Evolutionary conservation across 2,329 filamentous ascomycete species (phyloP).

Genomic region (Coleophoma crateriformis): DNA sequence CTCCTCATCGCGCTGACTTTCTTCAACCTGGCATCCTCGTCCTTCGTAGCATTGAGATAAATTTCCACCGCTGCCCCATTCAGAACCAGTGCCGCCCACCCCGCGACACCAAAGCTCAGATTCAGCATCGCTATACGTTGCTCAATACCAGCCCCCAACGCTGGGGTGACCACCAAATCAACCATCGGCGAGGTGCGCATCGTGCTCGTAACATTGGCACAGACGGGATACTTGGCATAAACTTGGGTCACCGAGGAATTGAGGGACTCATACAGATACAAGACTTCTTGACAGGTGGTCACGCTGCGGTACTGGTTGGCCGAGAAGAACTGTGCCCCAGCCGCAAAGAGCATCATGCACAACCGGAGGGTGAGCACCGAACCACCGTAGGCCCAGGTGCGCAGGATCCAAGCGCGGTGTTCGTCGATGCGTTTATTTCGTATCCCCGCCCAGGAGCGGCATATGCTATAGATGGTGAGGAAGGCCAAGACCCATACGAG

Average conservation of each 20-base stretch:
- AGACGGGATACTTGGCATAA: conserved; percentile 1
- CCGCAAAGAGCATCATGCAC: neutral
- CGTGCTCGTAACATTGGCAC: neutral
- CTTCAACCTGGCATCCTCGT: conserved; percentile 1
- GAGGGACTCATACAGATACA: conserved; percentile 1
- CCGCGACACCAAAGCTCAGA: conserved; percentile 3
- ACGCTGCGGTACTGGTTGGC: conserved; percentile 1
- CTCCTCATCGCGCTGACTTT: conserved; percentile 2
- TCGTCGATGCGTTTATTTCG: conserved; percentile 3
- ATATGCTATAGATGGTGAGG: neutral
- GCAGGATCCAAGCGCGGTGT: conserved; percentile 6
- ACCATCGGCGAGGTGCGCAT: neutral
- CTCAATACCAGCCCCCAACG: neutral
- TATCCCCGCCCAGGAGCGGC: conserved; percentile 5
- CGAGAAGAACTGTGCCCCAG: neutral
- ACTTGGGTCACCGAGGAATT: neutral
- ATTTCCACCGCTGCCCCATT: neutral
- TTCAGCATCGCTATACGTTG: conserved; percentile 2
- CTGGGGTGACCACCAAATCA: conserved; percentile 4
- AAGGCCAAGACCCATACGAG: neutral
- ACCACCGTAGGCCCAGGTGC: conserved; percentile 6
- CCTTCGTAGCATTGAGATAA: conserved; percentile 1
- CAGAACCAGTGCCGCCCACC: neutral
- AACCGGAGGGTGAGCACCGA: conserved; percentile 6
- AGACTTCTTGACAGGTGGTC: conserved; percentile 4